Base-by-base conservation (phyloP, 129 eudicot genomes). In the Flaveria bidentis region DNA sequence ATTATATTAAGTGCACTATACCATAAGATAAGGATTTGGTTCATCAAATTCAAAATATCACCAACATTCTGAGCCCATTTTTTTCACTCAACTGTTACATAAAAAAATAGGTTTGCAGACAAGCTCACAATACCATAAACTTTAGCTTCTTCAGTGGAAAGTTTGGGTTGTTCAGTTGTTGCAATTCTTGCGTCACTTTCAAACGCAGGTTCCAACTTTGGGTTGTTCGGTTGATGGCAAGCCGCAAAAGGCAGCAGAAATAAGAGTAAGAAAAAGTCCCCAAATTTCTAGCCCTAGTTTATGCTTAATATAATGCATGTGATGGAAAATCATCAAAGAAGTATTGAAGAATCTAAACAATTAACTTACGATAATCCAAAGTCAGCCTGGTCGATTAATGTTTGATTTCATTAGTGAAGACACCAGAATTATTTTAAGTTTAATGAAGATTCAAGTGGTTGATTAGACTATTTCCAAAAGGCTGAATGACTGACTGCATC, bases 361-460 rank as follows among this genome's bases (percentile, higher is more conserved):
- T 57, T 20, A 69, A 57, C 82, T 69, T 69, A 78, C 76, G 4
- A 77, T 9, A 26, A 72, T 56, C 33, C 67, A 55, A 72, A 55
- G 51, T 30, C n/a, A 53, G 44, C 53, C 44, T 22, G 41, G 39
- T 66, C 18, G 25, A 33, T 57, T 23, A 57, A 68, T 8, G 75
- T 55, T 65, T 64, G 28, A 45, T 17, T 62, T 1, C 44, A 55
- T 72, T 56, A 72, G 61, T 14, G 23, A 47, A 57, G 41, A 56
- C 39, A 46, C 14, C 39, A 15, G 64, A 14, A 47, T 51, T 63
- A 7, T 17, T 86, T 95, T 89, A 91, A 91, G 84, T 95, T 82
- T 84, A 89, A 83, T 67, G 96, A 91, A 79, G 88, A 83, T 75
- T 71, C 71, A 55, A 36, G 61, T 77, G 81, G 75, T 71, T 80